Base-by-base conservation (phyloP, 306 rosid genomes). In the Lithocarpus polystachyus region DNA sequence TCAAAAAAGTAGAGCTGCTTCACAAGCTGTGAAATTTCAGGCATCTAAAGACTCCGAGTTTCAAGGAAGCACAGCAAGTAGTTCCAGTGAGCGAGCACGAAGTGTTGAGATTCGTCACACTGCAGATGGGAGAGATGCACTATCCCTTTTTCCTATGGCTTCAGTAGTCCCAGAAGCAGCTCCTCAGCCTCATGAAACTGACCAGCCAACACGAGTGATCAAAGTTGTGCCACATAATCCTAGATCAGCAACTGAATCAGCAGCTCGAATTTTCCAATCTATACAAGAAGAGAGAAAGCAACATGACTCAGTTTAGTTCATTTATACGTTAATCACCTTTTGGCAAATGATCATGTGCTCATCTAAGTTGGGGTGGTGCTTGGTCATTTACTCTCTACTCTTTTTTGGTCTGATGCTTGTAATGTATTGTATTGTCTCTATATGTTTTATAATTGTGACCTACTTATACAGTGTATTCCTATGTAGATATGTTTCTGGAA, bases 241-340 rank as follows among this genome's bases (percentile, higher is more conserved):
- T 48, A 89, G 91, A 85, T 67, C 90, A 22, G 99, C 99, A 13
- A 96, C 90, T 4, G 97, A 84, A 77, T 96, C 99, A 17, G 99
- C 99, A 4, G 97, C 98, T 71, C 89, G 97, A 78, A 96, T 96
- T 80, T 96, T 96, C 86, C 97, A 84, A 33, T 90, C 92, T 19
- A 93, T 96, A 80, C 99, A 96, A 83, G 91, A 89, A 72, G 99
- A 91, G 88, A 91, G 99, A 79, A 84, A 89, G 79, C 96, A 91
- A 77, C 20, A 60, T 19, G 94, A 90, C 56, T 40, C 81, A 5
- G 18, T 68, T 40, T 81, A 64, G 60, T 52, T 80, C 28, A 19
- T 72, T 31, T 40, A 11, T 56, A 3, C 2, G 18, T 37, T 6
- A 29, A 31, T 71, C 45, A 2, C 40, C 56, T 28, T 11, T 14